Evolutionary conservation across 805 yeast species (phyloP).

Genomic region (Jamesozyma gamospora): DNA sequence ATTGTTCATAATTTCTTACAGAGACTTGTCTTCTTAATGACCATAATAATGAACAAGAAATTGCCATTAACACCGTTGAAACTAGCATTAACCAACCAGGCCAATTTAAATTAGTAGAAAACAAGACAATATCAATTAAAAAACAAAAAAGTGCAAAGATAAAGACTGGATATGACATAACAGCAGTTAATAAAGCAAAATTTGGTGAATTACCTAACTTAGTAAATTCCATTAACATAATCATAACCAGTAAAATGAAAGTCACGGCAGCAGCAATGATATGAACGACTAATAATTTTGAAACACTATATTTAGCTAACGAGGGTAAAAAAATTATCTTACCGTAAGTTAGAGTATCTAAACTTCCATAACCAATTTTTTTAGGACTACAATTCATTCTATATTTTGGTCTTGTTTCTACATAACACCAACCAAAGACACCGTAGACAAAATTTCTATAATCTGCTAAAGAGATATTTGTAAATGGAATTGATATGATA

Average conservation of each 20-base stretch:
- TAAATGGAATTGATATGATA: slow-evolving; percentile 51
- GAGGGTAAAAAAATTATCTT: slow-evolving; percentile 45
- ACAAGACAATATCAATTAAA: slow-evolving; percentile 70
- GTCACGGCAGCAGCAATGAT: slow-evolving; percentile 53
- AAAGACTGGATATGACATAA: slow-evolving; percentile 60
- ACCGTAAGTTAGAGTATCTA: slow-evolving; percentile 25
- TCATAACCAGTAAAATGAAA: slow-evolving; percentile 34
- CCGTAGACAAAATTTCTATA: slow-evolving; percentile 48
- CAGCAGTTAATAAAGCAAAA: slow-evolving; percentile 41
- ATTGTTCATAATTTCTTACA: slow-evolving; percentile 14
- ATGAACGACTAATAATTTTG: slow-evolving; percentile 57
- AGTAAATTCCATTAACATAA: slow-evolving; percentile 33
- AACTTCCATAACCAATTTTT: slow-evolving; percentile 15
- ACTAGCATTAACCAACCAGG: slow-evolving; percentile 78
- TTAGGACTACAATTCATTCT: slow-evolving; percentile 9
- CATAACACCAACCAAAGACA: slow-evolving; percentile 56
- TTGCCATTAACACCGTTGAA: slow-evolving; percentile 54
- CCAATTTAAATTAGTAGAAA: slow-evolving; percentile 66
- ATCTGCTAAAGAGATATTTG: slow-evolving; percentile 41
- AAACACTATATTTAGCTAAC: slow-evolving; percentile 46
- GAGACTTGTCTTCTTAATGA: slow-evolving; percentile 59
- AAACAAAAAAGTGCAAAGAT: slow-evolving; percentile 63
- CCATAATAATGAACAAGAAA: slow-evolving; percentile 58
- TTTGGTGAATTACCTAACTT: slow-evolving; percentile 29
- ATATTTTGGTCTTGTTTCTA: slow-evolving; percentile 5